A percentile compares a stretch with the other conserved stretches of the same genome.
Evolutionary conservation across 176 grass and related monocot species (phyloP).

Genomic region (Dendrocalamus sinicus): DNA sequence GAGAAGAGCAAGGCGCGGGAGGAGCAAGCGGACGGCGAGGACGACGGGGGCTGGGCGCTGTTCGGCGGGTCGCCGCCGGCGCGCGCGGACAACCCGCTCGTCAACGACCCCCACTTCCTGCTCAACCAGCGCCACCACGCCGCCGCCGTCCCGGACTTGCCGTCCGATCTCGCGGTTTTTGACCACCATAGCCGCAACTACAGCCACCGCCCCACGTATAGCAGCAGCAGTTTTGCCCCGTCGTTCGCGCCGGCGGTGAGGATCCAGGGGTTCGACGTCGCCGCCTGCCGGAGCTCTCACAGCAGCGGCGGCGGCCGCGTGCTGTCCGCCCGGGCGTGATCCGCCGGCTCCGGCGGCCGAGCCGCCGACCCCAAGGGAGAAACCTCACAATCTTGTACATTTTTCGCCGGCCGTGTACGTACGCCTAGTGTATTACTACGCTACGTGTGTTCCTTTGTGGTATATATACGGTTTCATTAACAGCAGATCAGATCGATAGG

Average conservation of each 20-base stretch:
- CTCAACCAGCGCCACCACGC: constrained; percentile 49
- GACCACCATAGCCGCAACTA: constrained; percentile 39
- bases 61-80: constrained; percentile 74
- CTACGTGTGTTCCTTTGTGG: constrained; percentile 45
- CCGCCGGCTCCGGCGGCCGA: background rate
- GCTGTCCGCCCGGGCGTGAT: constrained; percentile 68
- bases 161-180: constrained; percentile 49
- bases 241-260: constrained; percentile 63
- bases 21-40: background rate
- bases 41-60: constrained; percentile 27
- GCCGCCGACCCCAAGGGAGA: background rate
- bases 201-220: constrained; percentile 20
- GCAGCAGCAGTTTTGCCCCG: constrained; percentile 58
- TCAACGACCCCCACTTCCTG: constrained; percentile 70
- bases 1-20: background rate
- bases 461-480: constrained; percentile 55
- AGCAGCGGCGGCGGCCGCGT: constrained; percentile 42
- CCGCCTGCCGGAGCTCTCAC: constrained; percentile 60
- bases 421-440: background rate
- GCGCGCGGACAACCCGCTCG: constrained; percentile 70
- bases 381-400: constrained; percentile 54
- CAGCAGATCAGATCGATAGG: constrained; percentile 48
- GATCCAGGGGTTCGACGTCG: constrained; percentile 74
- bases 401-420: constrained; percentile 41
- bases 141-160: background rate